Conservation (phyloP, 352 stramenopile species). For the Hyaloperonospora brassicae region DNA sequence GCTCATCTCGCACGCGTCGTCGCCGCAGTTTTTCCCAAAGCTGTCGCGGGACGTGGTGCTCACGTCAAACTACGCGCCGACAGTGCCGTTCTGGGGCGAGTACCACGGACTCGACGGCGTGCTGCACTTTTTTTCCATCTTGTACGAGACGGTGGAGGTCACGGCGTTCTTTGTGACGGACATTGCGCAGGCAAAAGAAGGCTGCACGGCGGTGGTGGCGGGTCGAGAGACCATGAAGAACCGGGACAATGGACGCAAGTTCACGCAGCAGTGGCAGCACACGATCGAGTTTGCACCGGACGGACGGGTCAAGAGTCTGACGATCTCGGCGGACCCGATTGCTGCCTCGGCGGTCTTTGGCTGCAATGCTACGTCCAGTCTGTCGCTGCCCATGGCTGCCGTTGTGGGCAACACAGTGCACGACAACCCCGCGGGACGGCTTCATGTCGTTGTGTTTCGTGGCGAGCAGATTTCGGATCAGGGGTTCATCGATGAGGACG, state of each 20-base stretch:
- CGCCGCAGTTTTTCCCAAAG: constrained; percentile 84
- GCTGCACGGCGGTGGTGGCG: constrained; percentile 72
- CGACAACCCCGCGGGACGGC: constrained; percentile 64
- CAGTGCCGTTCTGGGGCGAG: constrained; percentile 83
- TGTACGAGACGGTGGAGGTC: constrained; percentile 86
- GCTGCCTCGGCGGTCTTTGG: constrained; percentile 82
- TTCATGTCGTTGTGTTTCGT: constrained; percentile 74
- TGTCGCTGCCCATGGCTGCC: constrained; percentile 76
- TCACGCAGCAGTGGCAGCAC: constrained; percentile 87
- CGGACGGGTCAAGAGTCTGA: constrained; percentile 82
- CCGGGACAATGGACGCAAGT: constrained; percentile 79
- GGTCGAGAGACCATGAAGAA: constrained; percentile 87
- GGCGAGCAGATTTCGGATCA: constrained; percentile 77
- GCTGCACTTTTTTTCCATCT: constrained; percentile 84
- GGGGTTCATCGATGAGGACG: constrained; percentile 37
- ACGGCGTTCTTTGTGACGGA: constrained; percentile 85
- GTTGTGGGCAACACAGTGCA: constrained; percentile 72
- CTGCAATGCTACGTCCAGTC: constrained; percentile 78
- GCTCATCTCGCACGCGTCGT: constrained; percentile 83
- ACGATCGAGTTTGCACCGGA: constrained; percentile 84
- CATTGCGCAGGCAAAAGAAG: constrained; percentile 79
- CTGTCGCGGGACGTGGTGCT: constrained; percentile 77
- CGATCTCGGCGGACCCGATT: constrained; percentile 74
- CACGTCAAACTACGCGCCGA: constrained; percentile 83
- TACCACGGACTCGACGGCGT: constrained; percentile 84